Base-by-base conservation (phyloP, 2,329 filamentous ascomycete genomes). In the Penicillium sp. region DNA sequence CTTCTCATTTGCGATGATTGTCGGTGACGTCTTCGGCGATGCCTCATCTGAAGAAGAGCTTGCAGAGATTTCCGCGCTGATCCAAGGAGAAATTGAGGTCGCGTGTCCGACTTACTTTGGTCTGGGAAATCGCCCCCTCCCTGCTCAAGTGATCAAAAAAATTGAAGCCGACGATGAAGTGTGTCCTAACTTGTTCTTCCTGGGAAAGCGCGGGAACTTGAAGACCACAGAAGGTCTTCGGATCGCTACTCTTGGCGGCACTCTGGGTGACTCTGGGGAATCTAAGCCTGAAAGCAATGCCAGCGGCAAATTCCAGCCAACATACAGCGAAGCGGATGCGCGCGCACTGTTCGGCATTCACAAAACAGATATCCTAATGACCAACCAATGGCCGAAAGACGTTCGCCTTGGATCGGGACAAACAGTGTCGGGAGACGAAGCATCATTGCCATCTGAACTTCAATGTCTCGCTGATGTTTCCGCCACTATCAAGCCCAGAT, bases 31-130 rank as follows among this genome's bases (percentile, higher is more conserved):
- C 6, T 97, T 97, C 67, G 78, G 81, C 16, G 75, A 81, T 41
- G 75, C 79, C 22, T 64, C 71, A 4, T 64, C 68, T 42, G 72
- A 73, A 31, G 68, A 68, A 1, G 80, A 86, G 43, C 82, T 88
- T 48, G 79, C 86, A 39, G 79, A 83, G 11, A 74, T 94, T 5
- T 75, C 79, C 10, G 81, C 83, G 9, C 81, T 99, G 3, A 74
- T 97, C 1, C 75, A 83, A 24, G 91, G 91, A n/a, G 79, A 83
- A 10, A 86, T 96, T 48, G 69, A 79, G 21, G 79, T 97, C 4
- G 87, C 92, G 3, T 77, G 97, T 1, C 87, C 92, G 1, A 95
- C 89, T 8, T 99, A 99, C 76, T 99, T 97, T 71, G 90, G 90
- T 3, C 80, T 96, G 56, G 92, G 90, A 62, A 86, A 79, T 36